Evolutionary conservation across 805 yeast genomes (phyloP), one percentile per base, ranked within the genome.

Genomic region (Barnettozyma botsteinii): DNA sequence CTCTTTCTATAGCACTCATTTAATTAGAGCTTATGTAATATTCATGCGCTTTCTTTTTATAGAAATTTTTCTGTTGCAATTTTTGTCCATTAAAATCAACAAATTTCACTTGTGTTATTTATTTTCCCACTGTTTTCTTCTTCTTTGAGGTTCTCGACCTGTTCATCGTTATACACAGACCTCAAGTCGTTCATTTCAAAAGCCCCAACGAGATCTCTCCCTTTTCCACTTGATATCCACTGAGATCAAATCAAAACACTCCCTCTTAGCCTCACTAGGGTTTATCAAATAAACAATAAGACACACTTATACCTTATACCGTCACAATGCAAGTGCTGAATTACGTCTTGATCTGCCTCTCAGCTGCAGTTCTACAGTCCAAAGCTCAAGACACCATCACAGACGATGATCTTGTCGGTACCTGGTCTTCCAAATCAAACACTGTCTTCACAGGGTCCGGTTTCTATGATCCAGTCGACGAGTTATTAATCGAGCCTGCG

Each of bases 391-490:
- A 40, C 14, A 38, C 44, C 13, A 34, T n/a, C 22, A 19, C 31
- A 4, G 42, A 38, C 4, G 25, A 38, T 7, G 35, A 30, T 10
- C 26, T 42, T 34, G 85, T 69, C 31, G 98, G 98, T 7, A 93
- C 99, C 0, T 93, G 99, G 99, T 64, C 89, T 1, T 82, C 97
- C 14, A 93, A 93, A 62, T 80, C 97, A 11, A 85, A 85, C 60
- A 79, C 94, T 11, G 98, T 93, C 7, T 81, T 91, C 67, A 93
- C 99, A 1, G 99, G 99, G 0, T 96, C 98, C 7, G 84, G 89
- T 2, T 93, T 93, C 58, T 93, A 77, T 60, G 98, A 93, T 61
- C 99, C 99, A 3, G 84, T 88, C 22, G 96, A 91, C 58, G 98
- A 93, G 62, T 74, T 91, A 14, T 67, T 93, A 42, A 85, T 88